A percentile compares a stretch with the other conserved stretches of the same genome.
phyloP scores from a whole-genome alignment of 129 eudicot genomes.

The Mikania micrantha region DNA sequence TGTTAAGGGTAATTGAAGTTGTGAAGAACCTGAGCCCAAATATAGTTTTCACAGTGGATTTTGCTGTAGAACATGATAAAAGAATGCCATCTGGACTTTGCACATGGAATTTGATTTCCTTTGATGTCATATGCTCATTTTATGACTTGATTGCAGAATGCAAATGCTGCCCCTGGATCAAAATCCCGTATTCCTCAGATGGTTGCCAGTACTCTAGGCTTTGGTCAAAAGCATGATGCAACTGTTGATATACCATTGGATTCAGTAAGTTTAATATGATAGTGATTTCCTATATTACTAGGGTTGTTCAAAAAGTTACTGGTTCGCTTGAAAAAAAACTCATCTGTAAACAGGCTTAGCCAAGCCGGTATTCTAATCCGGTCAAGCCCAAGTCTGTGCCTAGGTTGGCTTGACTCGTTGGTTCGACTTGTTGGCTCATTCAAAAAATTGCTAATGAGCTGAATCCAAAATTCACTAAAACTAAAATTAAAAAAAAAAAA shows the following conservation, averaged over 20 bases:
- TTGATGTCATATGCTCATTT: background rate
- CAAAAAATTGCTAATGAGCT: too few species aligned
- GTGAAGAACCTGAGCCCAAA: background rate
- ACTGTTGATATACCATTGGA: conserved; percentile 89
- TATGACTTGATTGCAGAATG: conserved; percentile 51
- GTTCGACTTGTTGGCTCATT: too few species aligned
- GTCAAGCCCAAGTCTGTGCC: too few species aligned
- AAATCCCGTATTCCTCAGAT: conserved; percentile 77
- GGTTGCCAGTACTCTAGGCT: conserved; percentile 68
- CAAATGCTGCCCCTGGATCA: conserved; percentile 55
- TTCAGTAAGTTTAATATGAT: conserved; percentile 55
- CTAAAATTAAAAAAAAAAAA: too few species aligned
- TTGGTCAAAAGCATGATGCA: conserved; percentile 95
- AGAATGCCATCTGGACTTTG: background rate
- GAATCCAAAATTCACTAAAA: too few species aligned
- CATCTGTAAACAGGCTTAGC: too few species aligned
- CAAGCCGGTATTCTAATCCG: too few species aligned
- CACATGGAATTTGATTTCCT: background rate
- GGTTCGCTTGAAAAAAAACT: too few species aligned
- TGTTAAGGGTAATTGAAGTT: background rate
- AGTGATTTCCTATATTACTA: background rate
- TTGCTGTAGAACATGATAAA: background rate
- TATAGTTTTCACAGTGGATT: background rate
- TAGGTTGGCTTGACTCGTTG: too few species aligned
- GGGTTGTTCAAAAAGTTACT: too few species aligned